phyloP scores from a whole-genome alignment of 1,139 yeast species.

The Petasospora rhodanensis region DNA sequence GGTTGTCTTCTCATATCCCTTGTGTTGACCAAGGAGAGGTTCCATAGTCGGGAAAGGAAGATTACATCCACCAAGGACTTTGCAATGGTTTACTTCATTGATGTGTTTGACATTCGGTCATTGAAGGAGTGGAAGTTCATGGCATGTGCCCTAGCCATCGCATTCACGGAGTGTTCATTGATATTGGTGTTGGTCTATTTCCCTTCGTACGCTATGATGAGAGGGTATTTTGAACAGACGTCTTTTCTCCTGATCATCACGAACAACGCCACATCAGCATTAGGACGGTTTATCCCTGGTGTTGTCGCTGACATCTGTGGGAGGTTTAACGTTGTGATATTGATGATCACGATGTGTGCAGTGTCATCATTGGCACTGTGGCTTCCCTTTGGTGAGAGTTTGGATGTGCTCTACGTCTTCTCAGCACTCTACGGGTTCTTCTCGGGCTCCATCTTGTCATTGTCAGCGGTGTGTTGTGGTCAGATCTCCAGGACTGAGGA shows the following conservation, averaged over 20 bases:
- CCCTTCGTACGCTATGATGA: slow-evolving; percentile 45
- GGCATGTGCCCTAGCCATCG: slow-evolving; percentile 40
- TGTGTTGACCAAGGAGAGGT: slow-evolving; percentile 36
- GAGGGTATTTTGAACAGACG: slow-evolving; percentile 38
- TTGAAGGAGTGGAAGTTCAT: slow-evolving; percentile 37
- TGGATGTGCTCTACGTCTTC: slow-evolving; percentile 33
- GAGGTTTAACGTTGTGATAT: slow-evolving; percentile 46
- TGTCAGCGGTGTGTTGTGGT: slow-evolving; percentile 48
- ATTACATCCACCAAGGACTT: slow-evolving; percentile 4
- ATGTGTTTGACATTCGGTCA: slow-evolving; percentile 39
- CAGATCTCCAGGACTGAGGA: slow-evolving; percentile 53
- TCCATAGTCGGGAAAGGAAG: slow-evolving; percentile 9
- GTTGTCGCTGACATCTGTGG: slow-evolving; percentile 47
- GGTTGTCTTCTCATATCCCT: slow-evolving; percentile 34
- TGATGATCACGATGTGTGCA: slow-evolving; percentile 33
- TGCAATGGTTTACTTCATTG: slow-evolving; percentile 23
- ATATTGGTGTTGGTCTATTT: slow-evolving; percentile 43
- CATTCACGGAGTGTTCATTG: slow-evolving; percentile 37
- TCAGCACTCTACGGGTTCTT: slow-evolving; percentile 49
- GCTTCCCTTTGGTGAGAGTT: slow-evolving; percentile 47
- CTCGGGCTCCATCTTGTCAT: slow-evolving; percentile 41
- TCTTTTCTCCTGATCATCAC: slow-evolving; percentile 45
- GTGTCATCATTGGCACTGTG: slow-evolving; percentile 42
- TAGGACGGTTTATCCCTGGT: slow-evolving; percentile 48
- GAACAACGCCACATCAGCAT: slow-evolving; percentile 41